Conservation (phyloP, 108 stramenopile genomes). For the Fistulifera pelliculosa region DNA sequence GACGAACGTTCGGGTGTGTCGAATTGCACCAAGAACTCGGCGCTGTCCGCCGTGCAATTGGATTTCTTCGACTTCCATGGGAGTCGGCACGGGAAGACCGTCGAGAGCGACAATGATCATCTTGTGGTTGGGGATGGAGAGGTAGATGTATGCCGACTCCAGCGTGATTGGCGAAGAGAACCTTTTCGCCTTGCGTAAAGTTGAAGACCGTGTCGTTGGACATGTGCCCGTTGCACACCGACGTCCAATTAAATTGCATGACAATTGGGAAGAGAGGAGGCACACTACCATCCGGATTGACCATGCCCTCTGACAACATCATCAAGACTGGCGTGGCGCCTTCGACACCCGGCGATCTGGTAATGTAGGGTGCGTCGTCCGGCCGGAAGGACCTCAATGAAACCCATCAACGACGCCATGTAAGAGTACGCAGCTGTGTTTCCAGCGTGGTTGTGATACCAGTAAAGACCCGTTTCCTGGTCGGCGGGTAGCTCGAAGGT, state of each 20-base stretch:
- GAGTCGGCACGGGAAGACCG: conserved; percentile 1
- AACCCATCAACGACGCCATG: conserved; percentile 6
- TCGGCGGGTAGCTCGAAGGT: conserved; percentile 7
- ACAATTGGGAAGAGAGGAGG: conserved; percentile 13
- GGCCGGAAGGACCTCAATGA: conserved; percentile 5
- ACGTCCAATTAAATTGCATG: conserved; percentile 7
- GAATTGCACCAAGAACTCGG: conserved; percentile 12
- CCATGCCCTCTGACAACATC: conserved; percentile 1
- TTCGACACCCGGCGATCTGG: conserved; percentile 4
- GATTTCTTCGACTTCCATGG: background rate
- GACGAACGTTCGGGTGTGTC: conserved; percentile 11
- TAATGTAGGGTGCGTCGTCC: conserved; percentile 1
- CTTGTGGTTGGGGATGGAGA: background rate
- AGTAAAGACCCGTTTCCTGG: conserved; percentile 5
- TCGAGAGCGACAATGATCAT: conserved; percentile 2
- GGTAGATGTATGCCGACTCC: background rate
- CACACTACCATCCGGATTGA: conserved; percentile 1
- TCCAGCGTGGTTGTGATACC: conserved; percentile 15
- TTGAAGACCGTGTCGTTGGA: background rate
- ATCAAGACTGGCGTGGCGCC: conserved; percentile 10
- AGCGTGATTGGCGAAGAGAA: conserved; percentile 1
- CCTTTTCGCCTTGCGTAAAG: conserved; percentile 2
- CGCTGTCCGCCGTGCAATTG: conserved; percentile 6
- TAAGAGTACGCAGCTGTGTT: background rate
- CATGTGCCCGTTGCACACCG: background rate